A percentile compares a stretch with the other conserved stretches of the same genome.
Evolutionary conservation across 331 rosid genomes (phyloP).

Genomic region (Saraca asoca): DNA sequence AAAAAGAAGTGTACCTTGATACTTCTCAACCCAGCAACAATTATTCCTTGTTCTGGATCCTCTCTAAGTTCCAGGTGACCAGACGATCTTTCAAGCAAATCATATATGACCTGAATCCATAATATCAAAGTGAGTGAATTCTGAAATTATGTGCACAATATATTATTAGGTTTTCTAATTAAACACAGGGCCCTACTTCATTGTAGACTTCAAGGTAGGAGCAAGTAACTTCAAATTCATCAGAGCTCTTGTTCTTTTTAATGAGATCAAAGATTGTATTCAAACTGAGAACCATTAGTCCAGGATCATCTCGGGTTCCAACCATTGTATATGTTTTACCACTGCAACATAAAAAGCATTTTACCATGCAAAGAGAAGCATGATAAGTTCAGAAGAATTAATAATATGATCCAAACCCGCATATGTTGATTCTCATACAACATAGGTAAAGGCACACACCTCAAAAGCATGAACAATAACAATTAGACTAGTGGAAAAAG

Average conservation of each 20-base stretch:
- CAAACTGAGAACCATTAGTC: slow-evolving; percentile 71
- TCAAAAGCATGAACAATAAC: too few relatives aligned
- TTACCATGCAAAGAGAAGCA: background rate
- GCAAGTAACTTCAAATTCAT: slow-evolving; percentile 64
- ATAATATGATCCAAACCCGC: background rate
- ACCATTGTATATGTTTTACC: slow-evolving; percentile 73
- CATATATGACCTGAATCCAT: slow-evolving; percentile 58
- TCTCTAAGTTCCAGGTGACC: slow-evolving; percentile 69
- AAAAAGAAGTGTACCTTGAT: slow-evolving; percentile 49
- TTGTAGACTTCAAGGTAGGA: slow-evolving; percentile 74
- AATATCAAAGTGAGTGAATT: slow-evolving; percentile 6
- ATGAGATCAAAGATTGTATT: slow-evolving; percentile 59
- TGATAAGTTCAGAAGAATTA: slow-evolving; percentile 7
- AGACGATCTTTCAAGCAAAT: slow-evolving; percentile 69
- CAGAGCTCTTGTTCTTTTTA: slow-evolving; percentile 47
- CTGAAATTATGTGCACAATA: background rate
- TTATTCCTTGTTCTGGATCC: slow-evolving; percentile 65
- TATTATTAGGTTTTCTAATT: slow-evolving; percentile 7
- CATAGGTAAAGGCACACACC: background rate
- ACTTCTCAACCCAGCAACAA: slow-evolving; percentile 59
- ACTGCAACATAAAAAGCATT: slow-evolving; percentile 30
- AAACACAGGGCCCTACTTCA: slow-evolving; percentile 41
- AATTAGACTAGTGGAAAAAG: too few relatives aligned
- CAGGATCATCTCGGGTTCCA: slow-evolving; percentile 66
- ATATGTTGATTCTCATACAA: background rate